Evolutionary conservation across 495 filamentous ascomycete species (phyloP).

Genomic region (Elaphomyces granulatus): DNA sequence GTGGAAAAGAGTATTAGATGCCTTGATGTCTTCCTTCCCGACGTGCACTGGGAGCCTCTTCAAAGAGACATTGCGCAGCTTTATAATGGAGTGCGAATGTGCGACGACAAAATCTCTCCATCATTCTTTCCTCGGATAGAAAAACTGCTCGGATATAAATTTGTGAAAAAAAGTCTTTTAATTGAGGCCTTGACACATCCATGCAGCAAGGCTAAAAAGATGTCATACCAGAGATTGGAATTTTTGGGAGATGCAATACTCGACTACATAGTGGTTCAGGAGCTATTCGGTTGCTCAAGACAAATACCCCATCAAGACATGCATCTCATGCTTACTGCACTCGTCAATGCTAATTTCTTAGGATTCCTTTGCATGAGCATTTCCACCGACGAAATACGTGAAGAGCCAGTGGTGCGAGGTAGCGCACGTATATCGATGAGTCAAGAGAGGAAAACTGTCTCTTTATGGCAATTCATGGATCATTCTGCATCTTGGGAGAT

Average conservation of each 20-base stretch:
- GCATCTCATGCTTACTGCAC: slow-evolving; percentile 57
- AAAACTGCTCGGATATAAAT: slow-evolving; percentile 51
- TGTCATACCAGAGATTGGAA: slow-evolving; percentile 75
- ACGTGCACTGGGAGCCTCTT: slow-evolving; percentile 40
- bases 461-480: slow-evolving; percentile 60
- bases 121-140: slow-evolving; percentile 34
- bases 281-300: slow-evolving; percentile 30
- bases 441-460: slow-evolving; percentile 12
- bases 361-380: slow-evolving; percentile 60
- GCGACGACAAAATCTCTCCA: slow-evolving; percentile 1
- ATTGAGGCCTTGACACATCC: slow-evolving; percentile 76
- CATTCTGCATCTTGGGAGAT: slow-evolving; percentile 6
- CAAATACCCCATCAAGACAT: slow-evolving; percentile 49
- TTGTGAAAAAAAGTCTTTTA: slow-evolving; percentile 55
- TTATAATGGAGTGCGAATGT: slow-evolving; percentile 16
- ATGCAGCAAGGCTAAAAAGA: slow-evolving; percentile 34
- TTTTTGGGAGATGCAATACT: slow-evolving; percentile 83
- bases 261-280: slow-evolving; percentile 55
- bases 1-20: slow-evolving; percentile 43
- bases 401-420: slow-evolving; percentile 8
- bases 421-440: slow-evolving; percentile 7
- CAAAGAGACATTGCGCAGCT: slow-evolving; percentile 16
- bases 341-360: slow-evolving; percentile 79
- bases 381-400: slow-evolving; percentile 8
- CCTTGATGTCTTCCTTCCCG: slow-evolving; percentile 50